A percentile compares a stretch with the other conserved stretches of the same genome.
phyloP scores from a whole-genome alignment of 2,329 filamentous ascomycete genomes.

The Ceratocystis lukuohia region DNA sequence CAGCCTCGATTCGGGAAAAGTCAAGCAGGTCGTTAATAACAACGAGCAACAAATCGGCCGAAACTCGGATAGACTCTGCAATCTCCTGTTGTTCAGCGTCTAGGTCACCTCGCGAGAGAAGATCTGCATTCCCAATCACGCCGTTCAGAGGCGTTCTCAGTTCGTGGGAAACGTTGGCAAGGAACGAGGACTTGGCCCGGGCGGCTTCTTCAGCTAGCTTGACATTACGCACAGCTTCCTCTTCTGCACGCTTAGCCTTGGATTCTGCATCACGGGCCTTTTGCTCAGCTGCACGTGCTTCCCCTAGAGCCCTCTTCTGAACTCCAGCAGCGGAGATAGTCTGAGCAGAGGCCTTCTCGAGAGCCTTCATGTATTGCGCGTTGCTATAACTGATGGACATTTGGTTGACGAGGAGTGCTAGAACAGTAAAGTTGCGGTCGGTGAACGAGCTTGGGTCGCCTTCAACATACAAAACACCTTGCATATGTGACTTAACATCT shows the following conservation, averaged over 20 bases:
- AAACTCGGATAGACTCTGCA: constrained; percentile 74
- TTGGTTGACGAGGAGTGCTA: constrained; percentile 63
- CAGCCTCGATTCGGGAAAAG: constrained; percentile 85
- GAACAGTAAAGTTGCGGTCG: constrained; percentile 53
- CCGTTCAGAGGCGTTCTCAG: constrained; percentile 72
- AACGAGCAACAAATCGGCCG: constrained; percentile 72
- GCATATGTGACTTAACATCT: constrained; percentile 54
- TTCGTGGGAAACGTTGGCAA: constrained; percentile 70
- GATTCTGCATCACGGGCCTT: constrained; percentile 45
- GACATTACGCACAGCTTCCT: constrained; percentile 64
- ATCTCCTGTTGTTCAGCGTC: constrained; percentile 70
- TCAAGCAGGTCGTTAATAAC: constrained; percentile 96
- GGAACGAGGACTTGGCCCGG: constrained; percentile 69
- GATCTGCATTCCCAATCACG: constrained; percentile 77
- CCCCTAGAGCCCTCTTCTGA: constrained; percentile 58
- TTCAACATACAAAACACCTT: constrained; percentile 66
- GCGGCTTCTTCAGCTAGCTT: constrained; percentile 72
- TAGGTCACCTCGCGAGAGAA: constrained; percentile 62
- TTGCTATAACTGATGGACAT: constrained; percentile 61
- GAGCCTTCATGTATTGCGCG: constrained; percentile 51
- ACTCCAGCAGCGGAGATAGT: constrained; percentile 66
- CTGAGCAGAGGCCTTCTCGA: constrained; percentile 65
- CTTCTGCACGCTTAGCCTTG: constrained; percentile 64
- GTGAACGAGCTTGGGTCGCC: constrained; percentile 63
- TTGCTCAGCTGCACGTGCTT: constrained; percentile 37